phyloP scores from a whole-genome alignment of 2,329 filamentous ascomycete genomes.

The Colletotrichum filicis region DNA sequence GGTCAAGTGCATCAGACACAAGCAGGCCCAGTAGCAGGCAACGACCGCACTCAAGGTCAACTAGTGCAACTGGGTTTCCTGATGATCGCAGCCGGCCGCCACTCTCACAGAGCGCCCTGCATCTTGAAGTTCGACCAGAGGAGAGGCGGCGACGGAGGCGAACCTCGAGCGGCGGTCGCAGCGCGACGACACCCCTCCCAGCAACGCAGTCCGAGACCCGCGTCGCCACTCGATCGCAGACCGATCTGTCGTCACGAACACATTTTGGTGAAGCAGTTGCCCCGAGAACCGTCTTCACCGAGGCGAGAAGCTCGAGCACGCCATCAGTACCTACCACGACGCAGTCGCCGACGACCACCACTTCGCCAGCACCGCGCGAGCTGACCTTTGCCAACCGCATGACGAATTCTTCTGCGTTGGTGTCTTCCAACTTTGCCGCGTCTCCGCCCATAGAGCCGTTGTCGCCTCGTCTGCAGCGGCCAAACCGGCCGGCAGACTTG shows the following conservation, averaged over 20 bases:
- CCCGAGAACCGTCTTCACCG: constrained; percentile 52
- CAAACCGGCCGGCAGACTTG: constrained; percentile 52
- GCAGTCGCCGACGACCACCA: constrained; percentile 33
- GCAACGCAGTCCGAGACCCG: constrained; percentile 54
- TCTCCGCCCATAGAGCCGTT: constrained; percentile 33
- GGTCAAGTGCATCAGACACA: constrained; percentile 37
- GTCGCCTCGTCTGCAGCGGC: constrained; percentile 34
- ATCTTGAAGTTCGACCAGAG: constrained; percentile 62
- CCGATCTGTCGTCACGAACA: constrained; percentile 66
- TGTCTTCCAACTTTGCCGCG: constrained; percentile 34
- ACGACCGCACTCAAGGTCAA: constrained; percentile 58
- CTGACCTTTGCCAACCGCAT: constrained; percentile 51
- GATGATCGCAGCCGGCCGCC: constrained; percentile 66
- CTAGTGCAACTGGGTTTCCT: constrained; percentile 52
- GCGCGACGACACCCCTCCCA: constrained; percentile 60
- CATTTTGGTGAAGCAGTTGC: constrained; percentile 50
- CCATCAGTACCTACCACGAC: constrained; percentile 43
- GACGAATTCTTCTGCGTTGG: constrained; percentile 34
- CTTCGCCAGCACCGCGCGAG: constrained; percentile 39
- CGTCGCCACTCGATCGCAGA: constrained; percentile 71
- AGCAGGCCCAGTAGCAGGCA: constrained; percentile 39
- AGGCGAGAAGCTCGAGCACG: constrained; percentile 55
- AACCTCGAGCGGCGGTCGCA: constrained; percentile 66
- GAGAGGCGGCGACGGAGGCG: constrained; percentile 57
- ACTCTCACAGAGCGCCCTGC: constrained; percentile 54